phyloP scores from a whole-genome alignment of 495 filamentous ascomycete species.

The Daldinia grandis region DNA sequence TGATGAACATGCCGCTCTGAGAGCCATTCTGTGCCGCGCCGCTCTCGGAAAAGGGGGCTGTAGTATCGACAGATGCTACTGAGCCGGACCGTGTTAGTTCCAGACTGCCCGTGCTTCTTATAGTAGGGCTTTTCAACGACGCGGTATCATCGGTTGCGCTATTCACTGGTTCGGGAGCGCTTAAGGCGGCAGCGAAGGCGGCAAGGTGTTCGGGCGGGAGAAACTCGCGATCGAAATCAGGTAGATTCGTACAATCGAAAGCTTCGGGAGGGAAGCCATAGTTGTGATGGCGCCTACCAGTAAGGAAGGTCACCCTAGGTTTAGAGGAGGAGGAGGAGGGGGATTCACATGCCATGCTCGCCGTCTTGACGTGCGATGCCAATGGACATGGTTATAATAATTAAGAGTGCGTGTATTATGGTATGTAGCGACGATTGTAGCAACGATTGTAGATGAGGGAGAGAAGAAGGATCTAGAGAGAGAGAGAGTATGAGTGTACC shows the following conservation, averaged over 20 bases:
- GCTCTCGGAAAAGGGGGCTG: conserved; percentile 22
- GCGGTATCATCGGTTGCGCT: conserved; percentile 52
- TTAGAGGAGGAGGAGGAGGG: conserved; percentile 5
- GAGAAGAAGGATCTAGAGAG: no score
- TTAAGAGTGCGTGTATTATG: neutral
- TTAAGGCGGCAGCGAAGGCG: conserved; percentile 66
- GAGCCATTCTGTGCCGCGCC: conserved; percentile 34
- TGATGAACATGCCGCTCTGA: conserved; percentile 61
- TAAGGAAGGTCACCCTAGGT: conserved; percentile 37
- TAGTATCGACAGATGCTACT: conserved; percentile 28
- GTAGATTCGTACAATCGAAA: conserved; percentile 60
- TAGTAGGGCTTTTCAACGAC: conserved; percentile 39
- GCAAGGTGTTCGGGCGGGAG: conserved; percentile 64
- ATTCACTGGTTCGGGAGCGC: conserved; percentile 59
- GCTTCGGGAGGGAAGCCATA: conserved; percentile 60
- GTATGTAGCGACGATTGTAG: neutral
- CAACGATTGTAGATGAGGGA: neutral
- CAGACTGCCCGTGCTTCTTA: conserved; percentile 38
- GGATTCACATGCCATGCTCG: conserved; percentile 47
- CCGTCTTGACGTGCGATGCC: conserved; percentile 21
- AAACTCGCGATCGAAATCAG: conserved; percentile 73
- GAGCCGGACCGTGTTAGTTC: conserved; percentile 37
- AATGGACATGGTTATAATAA: conserved; percentile 26
- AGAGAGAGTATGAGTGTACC: neutral
- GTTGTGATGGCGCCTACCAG: conserved; percentile 39